Evolutionary conservation across 495 filamentous ascomycete genomes (phyloP).

Genomic region (Penicillium simplicissimum): DNA sequence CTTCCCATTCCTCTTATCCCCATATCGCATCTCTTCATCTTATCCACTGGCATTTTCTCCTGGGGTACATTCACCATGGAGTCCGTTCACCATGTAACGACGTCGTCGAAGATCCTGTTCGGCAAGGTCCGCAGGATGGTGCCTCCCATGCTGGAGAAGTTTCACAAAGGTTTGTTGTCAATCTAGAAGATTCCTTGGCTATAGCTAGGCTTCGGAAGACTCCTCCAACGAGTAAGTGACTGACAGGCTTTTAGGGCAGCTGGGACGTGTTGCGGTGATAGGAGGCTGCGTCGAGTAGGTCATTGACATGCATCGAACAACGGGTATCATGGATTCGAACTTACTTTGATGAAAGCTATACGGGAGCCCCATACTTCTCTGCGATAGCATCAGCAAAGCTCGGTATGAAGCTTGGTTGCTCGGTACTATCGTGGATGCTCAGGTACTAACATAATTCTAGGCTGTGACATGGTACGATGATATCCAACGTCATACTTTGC

Average conservation of each 20-base stretch:
- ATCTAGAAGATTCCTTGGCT: background rate
- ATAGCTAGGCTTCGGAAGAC: background rate
- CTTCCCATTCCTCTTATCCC: slow-evolving; percentile 16
- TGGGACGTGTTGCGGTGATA: slow-evolving; percentile 90
- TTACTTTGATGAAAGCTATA: slow-evolving; percentile 58
- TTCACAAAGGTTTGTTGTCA: slow-evolving; percentile 79
- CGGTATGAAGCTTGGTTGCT: slow-evolving; percentile 37
- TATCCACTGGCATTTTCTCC: background rate
- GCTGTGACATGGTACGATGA: slow-evolving; percentile 72
- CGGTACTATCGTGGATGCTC: background rate
- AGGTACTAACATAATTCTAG: slow-evolving; percentile 32
- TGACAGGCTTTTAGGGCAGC: slow-evolving; percentile 63
- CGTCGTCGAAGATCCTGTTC: slow-evolving; percentile 70
- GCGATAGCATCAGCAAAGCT: slow-evolving; percentile 92
- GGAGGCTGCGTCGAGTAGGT: slow-evolving; percentile 84
- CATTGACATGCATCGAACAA: background rate
- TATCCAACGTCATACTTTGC: background rate
- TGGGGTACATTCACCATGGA: slow-evolving; percentile 33
- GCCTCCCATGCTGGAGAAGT: slow-evolving; percentile 91
- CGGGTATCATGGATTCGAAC: background rate
- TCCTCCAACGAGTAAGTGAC: background rate
- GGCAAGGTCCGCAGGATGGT: slow-evolving; percentile 85
- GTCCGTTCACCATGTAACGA: slow-evolving; percentile 50
- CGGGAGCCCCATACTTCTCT: slow-evolving; percentile 96
- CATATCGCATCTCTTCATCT: slow-evolving; percentile 12